These are phyloP conservation scores for Amaranthus tricolor DNA, from an alignment of 179 eudicot species.

Conservation along the genomic window DNA sequence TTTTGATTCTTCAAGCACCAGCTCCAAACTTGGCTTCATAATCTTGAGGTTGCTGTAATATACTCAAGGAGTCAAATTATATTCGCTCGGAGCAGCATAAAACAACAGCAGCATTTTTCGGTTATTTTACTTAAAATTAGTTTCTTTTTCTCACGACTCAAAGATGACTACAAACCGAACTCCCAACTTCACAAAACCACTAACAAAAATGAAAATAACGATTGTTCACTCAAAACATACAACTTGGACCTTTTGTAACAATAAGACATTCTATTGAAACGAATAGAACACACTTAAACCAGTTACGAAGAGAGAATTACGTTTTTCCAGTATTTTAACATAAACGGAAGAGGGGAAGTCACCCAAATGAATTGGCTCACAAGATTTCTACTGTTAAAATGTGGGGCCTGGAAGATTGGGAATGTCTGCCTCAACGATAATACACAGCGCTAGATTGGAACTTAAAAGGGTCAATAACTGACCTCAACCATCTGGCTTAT, in stretches of 20 bases:
- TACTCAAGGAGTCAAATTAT: neutral
- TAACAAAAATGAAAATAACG: neutral
- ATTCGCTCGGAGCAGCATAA: no score
- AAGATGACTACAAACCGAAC: neutral
- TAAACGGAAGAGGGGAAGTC: neutral
- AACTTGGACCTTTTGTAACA: neutral
- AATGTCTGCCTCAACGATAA: no score
- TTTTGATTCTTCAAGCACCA: constrained; percentile 11
- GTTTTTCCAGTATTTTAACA: neutral
- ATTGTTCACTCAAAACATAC: neutral
- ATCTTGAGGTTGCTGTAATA: constrained; percentile 34
- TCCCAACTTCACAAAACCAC: neutral
- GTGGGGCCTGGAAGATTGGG: neutral
- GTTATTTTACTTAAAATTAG: neutral
- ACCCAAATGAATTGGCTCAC: neutral
- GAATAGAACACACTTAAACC: no score
- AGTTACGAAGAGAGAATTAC: neutral
- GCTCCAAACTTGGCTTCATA: constrained; percentile 53
- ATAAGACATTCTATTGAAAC: neutral
- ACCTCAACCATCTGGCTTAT: no score
- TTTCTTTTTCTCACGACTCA: neutral
- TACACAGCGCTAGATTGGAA: no score
- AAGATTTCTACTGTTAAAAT: neutral
- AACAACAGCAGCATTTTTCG: neutral
- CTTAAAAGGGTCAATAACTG: no score